Base-by-base conservation (phyloP, 2,329 filamentous ascomycete genomes). In the Phoma herbarum region DNA sequence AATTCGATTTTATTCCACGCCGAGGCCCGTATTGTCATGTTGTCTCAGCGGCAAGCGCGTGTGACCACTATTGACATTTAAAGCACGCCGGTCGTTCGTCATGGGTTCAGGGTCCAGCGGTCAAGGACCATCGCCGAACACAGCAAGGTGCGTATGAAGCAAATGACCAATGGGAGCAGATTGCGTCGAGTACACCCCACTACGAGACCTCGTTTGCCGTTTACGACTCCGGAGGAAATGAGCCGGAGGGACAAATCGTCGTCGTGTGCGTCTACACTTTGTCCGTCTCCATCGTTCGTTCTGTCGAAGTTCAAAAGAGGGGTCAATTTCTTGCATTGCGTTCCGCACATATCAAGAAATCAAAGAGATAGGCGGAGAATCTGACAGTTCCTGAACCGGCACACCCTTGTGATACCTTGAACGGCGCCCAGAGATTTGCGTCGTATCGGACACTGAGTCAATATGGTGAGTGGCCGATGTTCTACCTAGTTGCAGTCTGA, bases 41-140 rank as follows among this genome's bases (percentile, higher is more conserved):
- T 46, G 51, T 52, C 44, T 58, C 56, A 60, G 57, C 56, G 45
- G 54, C 41, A 51, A 52, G 57, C 60, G 57, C 54, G 60, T 59
- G 59, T 54, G 57, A 58, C 55, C 35, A 39, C 8, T 35, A 16
- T 35, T 18, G 11, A n/a, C 3, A 39, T 31, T 18, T 22, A 18
- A 18, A 33, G 48, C 55, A 57, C 52, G 57, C 55, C 48, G 46
- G 46, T 39, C 33, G 41, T 43, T 35, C 39, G 39, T 52, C 39
- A 43, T 52, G 48, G 53, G 44, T 50, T 53, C 53, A 62, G 62
- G 59, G 59, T 63, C 61, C 59, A 61, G 35, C 28, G 22, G 39
- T 33, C 39, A 26, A 23, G 45, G 25, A 16, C 31, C 52, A 39
- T 2, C 25, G 25, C 44, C 33, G 26, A 53, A 59, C 9, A 31